A percentile compares a stretch with the other conserved stretches of the same genome.
phyloP scores from a whole-genome alignment of 441 rosid genomes.

The Omphalea diandra region DNA sequence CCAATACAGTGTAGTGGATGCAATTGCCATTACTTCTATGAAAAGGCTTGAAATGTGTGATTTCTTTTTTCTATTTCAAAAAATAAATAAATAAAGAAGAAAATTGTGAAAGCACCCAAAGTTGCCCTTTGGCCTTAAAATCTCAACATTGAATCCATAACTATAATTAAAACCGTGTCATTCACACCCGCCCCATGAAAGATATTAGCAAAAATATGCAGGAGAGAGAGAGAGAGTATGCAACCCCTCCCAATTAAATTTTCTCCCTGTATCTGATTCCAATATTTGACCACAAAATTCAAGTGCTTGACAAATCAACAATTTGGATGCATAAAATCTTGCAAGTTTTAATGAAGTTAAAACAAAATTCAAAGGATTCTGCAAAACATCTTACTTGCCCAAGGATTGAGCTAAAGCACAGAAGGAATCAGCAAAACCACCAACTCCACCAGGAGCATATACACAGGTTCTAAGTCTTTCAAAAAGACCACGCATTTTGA shows the following conservation, averaged over 20 bases:
- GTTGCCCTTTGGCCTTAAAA: not conserved
- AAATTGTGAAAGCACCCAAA: not conserved
- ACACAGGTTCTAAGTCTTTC: constrained; percentile 79
- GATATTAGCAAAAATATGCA: too few species aligned
- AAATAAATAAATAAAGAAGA: not conserved
- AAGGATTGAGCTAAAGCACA: constrained; percentile 78
- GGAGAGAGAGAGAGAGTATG: too few species aligned
- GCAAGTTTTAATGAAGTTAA: not conserved
- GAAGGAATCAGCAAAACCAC: constrained; percentile 76
- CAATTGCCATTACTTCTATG: not conserved
- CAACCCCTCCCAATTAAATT: too few species aligned
- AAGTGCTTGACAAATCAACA: not conserved
- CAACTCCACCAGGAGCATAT: constrained; percentile 57
- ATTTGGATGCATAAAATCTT: not conserved
- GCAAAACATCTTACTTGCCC: constrained; percentile 66
- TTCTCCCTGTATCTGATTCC: too few species aligned
- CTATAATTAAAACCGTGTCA: too few species aligned
- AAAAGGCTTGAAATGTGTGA: not conserved
- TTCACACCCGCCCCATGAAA: too few species aligned
- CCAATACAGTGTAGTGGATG: not conserved
- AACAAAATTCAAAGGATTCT: constrained; percentile 2
- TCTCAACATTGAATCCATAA: too few species aligned
- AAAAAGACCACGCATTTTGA: constrained; percentile 76
- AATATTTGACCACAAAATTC: not conserved
- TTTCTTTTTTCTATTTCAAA: not conserved